Conservation (phyloP, 78 protist species). For the Cyanophora paradoxa region DNA sequence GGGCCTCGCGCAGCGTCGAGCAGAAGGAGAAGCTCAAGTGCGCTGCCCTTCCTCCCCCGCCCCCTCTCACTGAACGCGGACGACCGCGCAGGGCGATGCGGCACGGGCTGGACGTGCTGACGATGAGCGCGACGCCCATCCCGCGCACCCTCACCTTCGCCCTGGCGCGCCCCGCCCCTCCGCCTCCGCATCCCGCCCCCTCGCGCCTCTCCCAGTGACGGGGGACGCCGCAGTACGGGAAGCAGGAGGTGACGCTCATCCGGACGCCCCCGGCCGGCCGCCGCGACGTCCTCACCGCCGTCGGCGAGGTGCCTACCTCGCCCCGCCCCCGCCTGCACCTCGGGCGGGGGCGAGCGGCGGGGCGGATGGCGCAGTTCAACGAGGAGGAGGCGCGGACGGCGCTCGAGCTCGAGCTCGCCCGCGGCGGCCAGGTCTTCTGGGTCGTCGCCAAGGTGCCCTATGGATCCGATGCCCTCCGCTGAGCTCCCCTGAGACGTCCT, state of each 20-base stretch:
- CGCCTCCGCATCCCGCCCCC: no score
- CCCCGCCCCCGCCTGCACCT: no score
- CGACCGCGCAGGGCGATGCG: no score
- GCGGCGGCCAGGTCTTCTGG: slow-evolving; percentile 32
- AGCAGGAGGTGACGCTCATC: slow-evolving; percentile 17
- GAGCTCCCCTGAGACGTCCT: no score
- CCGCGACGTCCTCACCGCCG: neutral
- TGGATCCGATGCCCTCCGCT: no score
- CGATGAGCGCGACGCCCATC: slow-evolving; percentile 39
- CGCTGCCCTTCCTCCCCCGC: neutral
- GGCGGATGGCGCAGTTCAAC: no score
- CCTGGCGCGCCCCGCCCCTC: no score
- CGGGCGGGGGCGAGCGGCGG: no score
- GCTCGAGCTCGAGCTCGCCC: slow-evolving; percentile 10
- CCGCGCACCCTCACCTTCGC: slow-evolving; percentile 36
- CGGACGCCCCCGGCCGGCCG: slow-evolving; percentile 20
- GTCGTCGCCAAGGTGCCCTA: no score
- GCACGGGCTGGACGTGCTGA: neutral
- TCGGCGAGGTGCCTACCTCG: neutral
- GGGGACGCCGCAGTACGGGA: no score
- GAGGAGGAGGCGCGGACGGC: neutral
- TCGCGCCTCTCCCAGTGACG: no score
- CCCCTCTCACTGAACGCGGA: no score
- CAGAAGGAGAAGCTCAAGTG: slow-evolving; percentile 22
- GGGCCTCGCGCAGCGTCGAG: neutral